Base-by-base conservation (phyloP, 106 monocot species). In the Gastrodia elata region DNA sequence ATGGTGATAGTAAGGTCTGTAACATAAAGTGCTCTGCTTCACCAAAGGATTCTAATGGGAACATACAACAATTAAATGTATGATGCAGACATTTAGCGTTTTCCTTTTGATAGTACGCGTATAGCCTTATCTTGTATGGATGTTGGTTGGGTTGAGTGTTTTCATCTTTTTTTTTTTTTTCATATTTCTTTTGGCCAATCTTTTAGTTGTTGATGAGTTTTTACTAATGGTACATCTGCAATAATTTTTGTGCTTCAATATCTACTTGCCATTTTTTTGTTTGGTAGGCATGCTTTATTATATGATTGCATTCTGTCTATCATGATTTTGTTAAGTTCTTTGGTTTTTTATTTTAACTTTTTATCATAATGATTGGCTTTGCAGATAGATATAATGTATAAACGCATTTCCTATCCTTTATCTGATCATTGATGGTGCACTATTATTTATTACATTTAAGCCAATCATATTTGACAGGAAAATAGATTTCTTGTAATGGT, bases 401-500 rank as follows among this genome's bases (percentile, higher is more conserved):
- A 32, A 28, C 32, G 3, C 14, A 28, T 61, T 61, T 32, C 59
- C 3, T 3, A 32, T 61, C 10, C 22, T 36, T 18, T 18, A 18
- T 67, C 3, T 16, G 37, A 37, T 67, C 37, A 38, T 67, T 67
- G 6, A 20, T 67, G 16, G 0, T 38, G n/a, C 67, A 38, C 1
- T 36, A 36, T 67, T 34, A 15, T 5, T 42, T 61, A 7, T 40
- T 65, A 27, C n/a, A 61, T 20, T 61, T 8, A 32, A 2, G 32
- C 30, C 13, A 11, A 6, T 57, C 26, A 26, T 57, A 11, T 15
- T 61, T 61, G 28, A 5, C 86, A 99, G 98, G 98, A 99, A 75
- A 99, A 99, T 61, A 84, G 98, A 70, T 99, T 99, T 84, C 75
- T 99, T 26, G 98, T 99, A 1, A 93, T 99, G 98, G 98, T 99